Evolutionary conservation across 805 yeast species (phyloP).

Genomic region (Saccharomycopsis olivae): DNA sequence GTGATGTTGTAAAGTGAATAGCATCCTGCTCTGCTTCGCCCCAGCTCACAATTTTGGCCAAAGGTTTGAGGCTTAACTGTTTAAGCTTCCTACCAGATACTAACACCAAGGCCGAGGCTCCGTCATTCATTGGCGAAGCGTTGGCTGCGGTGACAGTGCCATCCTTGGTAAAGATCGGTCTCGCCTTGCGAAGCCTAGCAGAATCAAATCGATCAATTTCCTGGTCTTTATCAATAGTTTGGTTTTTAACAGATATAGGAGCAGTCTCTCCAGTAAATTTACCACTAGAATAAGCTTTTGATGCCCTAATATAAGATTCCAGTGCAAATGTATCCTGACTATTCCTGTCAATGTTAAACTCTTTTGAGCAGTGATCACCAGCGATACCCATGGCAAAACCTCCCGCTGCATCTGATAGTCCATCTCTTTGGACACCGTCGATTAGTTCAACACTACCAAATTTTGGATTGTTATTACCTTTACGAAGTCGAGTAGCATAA

Average conservation of each 20-base stretch:
- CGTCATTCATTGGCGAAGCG: slow-evolving; percentile 93
- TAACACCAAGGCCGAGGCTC: slow-evolving; percentile 89
- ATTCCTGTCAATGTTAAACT: slow-evolving; percentile 66
- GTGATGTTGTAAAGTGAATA: slow-evolving; percentile 91
- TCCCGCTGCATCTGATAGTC: slow-evolving; percentile 85
- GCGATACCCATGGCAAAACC: slow-evolving; percentile 89
- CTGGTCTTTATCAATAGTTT: slow-evolving; percentile 43
- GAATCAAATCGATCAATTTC: slow-evolving; percentile 76
- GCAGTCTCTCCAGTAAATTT: slow-evolving; percentile 76
- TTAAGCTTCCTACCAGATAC: slow-evolving; percentile 75
- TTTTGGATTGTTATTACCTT: slow-evolving; percentile 32
- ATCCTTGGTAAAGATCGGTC: slow-evolving; percentile 89
- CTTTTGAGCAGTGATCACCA: slow-evolving; percentile 92
- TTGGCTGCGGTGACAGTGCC: slow-evolving; percentile 97
- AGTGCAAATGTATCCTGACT: slow-evolving; percentile 86
- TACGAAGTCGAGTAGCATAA: slow-evolving; percentile 51
- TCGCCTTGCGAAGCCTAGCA: slow-evolving; percentile 57
- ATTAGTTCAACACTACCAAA: slow-evolving; percentile 72
- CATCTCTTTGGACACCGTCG: slow-evolving; percentile 90
- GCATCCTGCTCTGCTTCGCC: slow-evolving; percentile 98
- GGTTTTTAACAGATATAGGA: slow-evolving; percentile 57
- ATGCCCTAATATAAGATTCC: slow-evolving; percentile 79
- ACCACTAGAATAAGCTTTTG: slow-evolving; percentile 64
- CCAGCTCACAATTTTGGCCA: slow-evolving; percentile 86
- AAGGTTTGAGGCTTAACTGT: slow-evolving; percentile 77